phyloP scores from a whole-genome alignment of 805 yeast genomes.

The Starmerella floricola region DNA sequence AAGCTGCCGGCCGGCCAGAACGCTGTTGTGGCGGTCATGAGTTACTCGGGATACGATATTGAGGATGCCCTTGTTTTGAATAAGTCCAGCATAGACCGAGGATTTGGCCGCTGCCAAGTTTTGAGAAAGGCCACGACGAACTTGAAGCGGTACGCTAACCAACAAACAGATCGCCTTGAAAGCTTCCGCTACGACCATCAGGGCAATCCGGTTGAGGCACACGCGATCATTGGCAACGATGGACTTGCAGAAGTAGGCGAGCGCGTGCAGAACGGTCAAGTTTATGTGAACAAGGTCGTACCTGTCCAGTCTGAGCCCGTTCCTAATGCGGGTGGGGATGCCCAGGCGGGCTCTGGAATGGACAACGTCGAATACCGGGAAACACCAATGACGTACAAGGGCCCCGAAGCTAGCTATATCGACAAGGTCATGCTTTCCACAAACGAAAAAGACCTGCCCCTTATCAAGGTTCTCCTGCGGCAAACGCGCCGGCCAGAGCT shows the following conservation, averaged over 20 bases:
- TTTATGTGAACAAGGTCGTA: conserved; percentile 82
- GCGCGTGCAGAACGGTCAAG: conserved; percentile 82
- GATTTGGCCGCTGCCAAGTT: conserved; percentile 96
- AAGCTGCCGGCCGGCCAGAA: conserved; percentile 97
- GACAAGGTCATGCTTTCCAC: conserved; percentile 98
- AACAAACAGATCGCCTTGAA: conserved; percentile 78
- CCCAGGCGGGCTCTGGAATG: conserved; percentile 26
- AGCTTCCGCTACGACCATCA: conserved; percentile 69
- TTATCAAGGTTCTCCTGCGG: conserved; percentile 80
- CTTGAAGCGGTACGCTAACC: conserved; percentile 84
- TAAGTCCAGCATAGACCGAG: conserved; percentile 87
- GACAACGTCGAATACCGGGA: conserved; percentile 61
- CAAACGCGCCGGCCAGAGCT: conserved; percentile 96
- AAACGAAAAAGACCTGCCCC: conserved; percentile 86
- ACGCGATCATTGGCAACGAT: conserved; percentile 78
- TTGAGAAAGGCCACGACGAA: conserved; percentile 82
- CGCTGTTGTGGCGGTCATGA: conserved; percentile 98
- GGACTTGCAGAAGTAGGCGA: conserved; percentile 96
- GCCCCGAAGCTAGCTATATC: conserved; percentile 89
- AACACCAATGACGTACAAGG: conserved; percentile 82
- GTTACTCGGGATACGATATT: conserved; percentile 97
- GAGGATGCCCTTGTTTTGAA: conserved; percentile 95
- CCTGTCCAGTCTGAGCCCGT: conserved; percentile 55
- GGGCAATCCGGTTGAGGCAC: conserved; percentile 62
- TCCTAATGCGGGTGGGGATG: not conserved